A percentile compares a stretch with the other conserved stretches of the same genome.
Evolutionary conservation across 352 stramenopile species (phyloP).

Genomic region (Thraustotheca clavata): DNA sequence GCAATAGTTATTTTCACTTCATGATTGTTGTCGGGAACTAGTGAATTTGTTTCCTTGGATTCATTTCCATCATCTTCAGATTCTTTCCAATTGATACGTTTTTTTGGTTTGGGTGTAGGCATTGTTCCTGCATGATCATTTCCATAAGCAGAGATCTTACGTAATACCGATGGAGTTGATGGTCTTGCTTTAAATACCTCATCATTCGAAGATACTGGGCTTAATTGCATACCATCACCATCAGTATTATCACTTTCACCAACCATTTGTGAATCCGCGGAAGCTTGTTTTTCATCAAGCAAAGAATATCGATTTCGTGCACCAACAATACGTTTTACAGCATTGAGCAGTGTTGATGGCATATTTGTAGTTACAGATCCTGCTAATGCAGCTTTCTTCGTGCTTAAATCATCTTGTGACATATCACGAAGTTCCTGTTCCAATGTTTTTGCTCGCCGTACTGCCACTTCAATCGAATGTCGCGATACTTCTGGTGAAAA

Average conservation of each 20-base stretch:
- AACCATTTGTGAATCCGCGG: constrained; percentile 33
- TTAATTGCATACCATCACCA: constrained; percentile 75
- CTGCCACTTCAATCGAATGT: constrained; percentile 74
- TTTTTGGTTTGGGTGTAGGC: constrained; percentile 33
- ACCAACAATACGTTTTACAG: constrained; percentile 23
- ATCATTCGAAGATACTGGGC: constrained; percentile 47
- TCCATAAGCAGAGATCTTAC: constrained; percentile 70
- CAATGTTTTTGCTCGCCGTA: constrained; percentile 59
- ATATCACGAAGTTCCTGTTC: constrained; percentile 72
- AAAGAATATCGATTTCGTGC: background rate
- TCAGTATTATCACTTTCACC: constrained; percentile 61
- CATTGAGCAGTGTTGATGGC: constrained; percentile 9
- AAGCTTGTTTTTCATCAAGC: constrained; percentile 37
- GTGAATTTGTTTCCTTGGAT: constrained; percentile 37
- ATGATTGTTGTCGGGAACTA: constrained; percentile 36
- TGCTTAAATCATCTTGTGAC: background rate
- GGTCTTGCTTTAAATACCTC: constrained; percentile 49
- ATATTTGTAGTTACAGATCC: constrained; percentile 3
- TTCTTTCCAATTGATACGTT: constrained; percentile 58
- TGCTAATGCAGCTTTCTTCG: background rate
- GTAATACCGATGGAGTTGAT: constrained; percentile 48
- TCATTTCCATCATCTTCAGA: constrained; percentile 46
- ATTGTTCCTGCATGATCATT: constrained; percentile 40
- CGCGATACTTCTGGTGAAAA: constrained; percentile 77
- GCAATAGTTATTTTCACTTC: constrained; percentile 46